Evolutionary conservation across 768 basidiomycete species (phyloP), one percentile per base, ranked within the genome.

Genomic region (Cantharellus anzutake): DNA sequence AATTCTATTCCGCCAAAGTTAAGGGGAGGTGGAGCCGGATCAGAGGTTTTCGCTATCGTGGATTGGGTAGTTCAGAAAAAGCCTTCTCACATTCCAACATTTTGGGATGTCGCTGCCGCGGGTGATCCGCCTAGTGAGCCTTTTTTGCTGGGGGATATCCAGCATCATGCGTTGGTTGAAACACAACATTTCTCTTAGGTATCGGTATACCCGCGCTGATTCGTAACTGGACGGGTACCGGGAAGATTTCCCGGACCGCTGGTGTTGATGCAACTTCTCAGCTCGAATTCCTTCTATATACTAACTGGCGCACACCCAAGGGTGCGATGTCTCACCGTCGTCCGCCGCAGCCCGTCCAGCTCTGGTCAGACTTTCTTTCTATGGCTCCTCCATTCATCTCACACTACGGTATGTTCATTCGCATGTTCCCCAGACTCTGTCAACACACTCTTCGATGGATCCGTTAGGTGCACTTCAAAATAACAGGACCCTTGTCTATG

Each of bases 371-470:
- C 67, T 89, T 76, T 58, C 76, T 85, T 7, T 89, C 82, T 68
- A 89, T 89, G 88, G 83, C 83, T 0, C 88, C 88, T 1, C 86
- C 87, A 0, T 93, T 90, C 68, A 70, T 92, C 5, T 86, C 89
- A 0, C 90, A 88, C 69, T 89, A 88, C 67, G 91, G 85, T 42
- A 66, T 64, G 20, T 11, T 7, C 52, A 37, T 37, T 55, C 11
- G 35, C 11, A 11, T 11, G 14, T 55, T 55, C 7, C 29, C 11
- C 11, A 11, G 7, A 11, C 52, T 55, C 7, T 11, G 52, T 11
- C 52, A 55, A 48, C 29, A 11, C 35, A 11, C 52, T 7, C 52
- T 37, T 37, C 35, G 44, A 63, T 73, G 40, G 79, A 79, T 0
- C 63, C 68, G 34, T 84, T 73, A 39, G 76, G 78, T 0, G 52